These are phyloP conservation scores for Pleurotus eryngii DNA, from an alignment of 768 basidiomycete species.

Conservation along the genomic window DNA sequence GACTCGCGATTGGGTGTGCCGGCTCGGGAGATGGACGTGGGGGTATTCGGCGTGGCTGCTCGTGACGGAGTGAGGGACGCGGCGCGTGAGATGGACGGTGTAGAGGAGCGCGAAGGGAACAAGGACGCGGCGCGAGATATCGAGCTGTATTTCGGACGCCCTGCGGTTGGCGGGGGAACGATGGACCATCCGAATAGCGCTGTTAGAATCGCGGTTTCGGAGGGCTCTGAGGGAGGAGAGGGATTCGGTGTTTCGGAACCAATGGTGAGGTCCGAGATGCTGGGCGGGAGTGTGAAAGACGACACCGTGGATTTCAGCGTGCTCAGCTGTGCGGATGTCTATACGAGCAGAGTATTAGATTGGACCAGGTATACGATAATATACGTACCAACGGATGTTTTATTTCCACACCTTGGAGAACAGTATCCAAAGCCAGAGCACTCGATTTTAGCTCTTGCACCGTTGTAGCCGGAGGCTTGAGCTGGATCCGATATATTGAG, in stretches of 20 bases:
- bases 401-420: slow-evolving; percentile 52
- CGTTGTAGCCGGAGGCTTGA: slow-evolving; percentile 63
- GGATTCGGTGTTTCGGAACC: slow-evolving; percentile 2
- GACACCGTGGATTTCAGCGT: slow-evolving; percentile 47
- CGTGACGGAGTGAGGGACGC: slow-evolving; percentile 27
- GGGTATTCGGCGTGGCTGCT: slow-evolving; percentile 15
- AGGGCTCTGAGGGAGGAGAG: slow-evolving; percentile 18
- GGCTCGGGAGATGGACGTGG: slow-evolving; percentile 14
- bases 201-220: slow-evolving; percentile 40
- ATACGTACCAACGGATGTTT: slow-evolving; percentile 71
- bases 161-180: slow-evolving; percentile 31
- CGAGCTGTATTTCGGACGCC: slow-evolving; percentile 18
- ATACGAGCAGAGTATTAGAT: background rate
- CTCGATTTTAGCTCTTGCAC: slow-evolving; percentile 55
- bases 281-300: slow-evolving; percentile 24
- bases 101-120: slow-evolving; percentile 23
- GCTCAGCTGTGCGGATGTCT: slow-evolving; percentile 60
- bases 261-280: slow-evolving; percentile 7
- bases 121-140: slow-evolving; percentile 31
- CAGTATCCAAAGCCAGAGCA: slow-evolving; percentile 49
- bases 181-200: slow-evolving; percentile 52
- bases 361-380: background rate
- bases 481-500: slow-evolving; percentile 71
- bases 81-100: slow-evolving; percentile 31
- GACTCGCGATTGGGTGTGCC: background rate